Base-by-base conservation (phyloP, 164 flowering plant genomes). In the Stephania japonica region DNA sequence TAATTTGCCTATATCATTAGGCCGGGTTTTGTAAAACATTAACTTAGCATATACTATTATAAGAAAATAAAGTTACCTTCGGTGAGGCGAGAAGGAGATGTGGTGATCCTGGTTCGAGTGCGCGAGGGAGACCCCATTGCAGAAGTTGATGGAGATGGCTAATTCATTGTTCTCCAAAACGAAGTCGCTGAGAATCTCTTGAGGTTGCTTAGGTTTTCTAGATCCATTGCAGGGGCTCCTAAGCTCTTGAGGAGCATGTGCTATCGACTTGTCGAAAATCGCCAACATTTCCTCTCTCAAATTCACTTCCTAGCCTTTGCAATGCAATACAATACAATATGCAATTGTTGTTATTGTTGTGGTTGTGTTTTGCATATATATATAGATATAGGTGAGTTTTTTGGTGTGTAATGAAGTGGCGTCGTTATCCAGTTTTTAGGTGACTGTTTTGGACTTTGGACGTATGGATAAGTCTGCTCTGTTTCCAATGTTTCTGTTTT, bases 231-330 rank as follows among this genome's bases (percentile, higher is more conserved):
- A 69, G 7, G 97, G 96, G 80, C 96, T 89, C 61, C 85, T 78
- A 0, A 95, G 92, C 89, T 95, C 99, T 70, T 93, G 85, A 0
- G 99, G 99, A 21, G 98, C 92, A 70, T 95, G 75, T 27, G 91
- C 96, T 75, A 88, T 80, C 26, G 86, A 83, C 70, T 93, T 86
- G 63, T 89, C 88, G 76, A 95, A 95, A 26, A 95, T 90, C 0
- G 92, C 97, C 90, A 95, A 87, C 98, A 95, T 94, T 16, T 65
- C 12, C 59, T 56, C 19, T 56, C 21, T 44, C 50, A 32, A 32
- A 32, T 4, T 32, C 38, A 32, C 2, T 32, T 2, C 2, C 38
- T 32, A 2, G 38, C 4, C 38, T 32, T 32, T 32, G 38, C 38
- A n/a, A n/a, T n/a, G n/a, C n/a, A n/a, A n/a, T n/a, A n/a, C n/a